phyloP scores from a whole-genome alignment of 805 yeast species.

The Saccharomycopsis sp. region DNA sequence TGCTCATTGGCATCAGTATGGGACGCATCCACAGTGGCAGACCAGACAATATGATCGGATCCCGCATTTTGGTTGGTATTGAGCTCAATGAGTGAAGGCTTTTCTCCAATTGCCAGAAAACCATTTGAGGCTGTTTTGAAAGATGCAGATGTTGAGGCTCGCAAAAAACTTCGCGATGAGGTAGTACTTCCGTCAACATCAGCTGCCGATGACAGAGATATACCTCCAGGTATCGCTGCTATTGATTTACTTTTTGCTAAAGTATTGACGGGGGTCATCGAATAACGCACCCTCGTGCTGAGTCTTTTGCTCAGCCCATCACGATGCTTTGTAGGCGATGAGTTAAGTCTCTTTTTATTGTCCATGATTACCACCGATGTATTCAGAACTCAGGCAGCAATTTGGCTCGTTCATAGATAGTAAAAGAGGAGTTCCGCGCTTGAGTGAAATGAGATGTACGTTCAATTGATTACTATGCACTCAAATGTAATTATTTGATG shows the following conservation, averaged over 20 bases:
- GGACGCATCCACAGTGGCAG: not conserved
- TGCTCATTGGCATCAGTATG: not conserved
- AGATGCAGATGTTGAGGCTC: not conserved
- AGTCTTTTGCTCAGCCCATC: not conserved
- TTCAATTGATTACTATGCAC: no score
- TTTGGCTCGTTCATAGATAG: no score
- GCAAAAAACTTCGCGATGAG: not conserved
- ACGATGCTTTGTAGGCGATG: not conserved
- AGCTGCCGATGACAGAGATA: not conserved
- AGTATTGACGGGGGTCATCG: not conserved
- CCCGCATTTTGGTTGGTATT: not conserved
- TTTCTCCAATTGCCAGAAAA: not conserved
- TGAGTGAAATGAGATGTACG: no score
- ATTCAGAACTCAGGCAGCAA: no score
- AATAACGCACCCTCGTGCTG: not conserved
- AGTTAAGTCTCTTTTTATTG: not conserved
- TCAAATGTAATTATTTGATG: no score
- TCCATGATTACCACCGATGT: not conserved
- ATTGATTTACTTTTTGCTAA: not conserved
- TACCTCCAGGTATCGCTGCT: not conserved
- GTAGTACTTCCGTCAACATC: not conserved
- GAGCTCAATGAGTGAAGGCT: not conserved
- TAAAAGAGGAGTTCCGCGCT: no score
- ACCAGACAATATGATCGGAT: not conserved
- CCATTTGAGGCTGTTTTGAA: not conserved